Conservation (phyloP, 164 flowering plant species). For the Houttuynia cordata region DNA sequence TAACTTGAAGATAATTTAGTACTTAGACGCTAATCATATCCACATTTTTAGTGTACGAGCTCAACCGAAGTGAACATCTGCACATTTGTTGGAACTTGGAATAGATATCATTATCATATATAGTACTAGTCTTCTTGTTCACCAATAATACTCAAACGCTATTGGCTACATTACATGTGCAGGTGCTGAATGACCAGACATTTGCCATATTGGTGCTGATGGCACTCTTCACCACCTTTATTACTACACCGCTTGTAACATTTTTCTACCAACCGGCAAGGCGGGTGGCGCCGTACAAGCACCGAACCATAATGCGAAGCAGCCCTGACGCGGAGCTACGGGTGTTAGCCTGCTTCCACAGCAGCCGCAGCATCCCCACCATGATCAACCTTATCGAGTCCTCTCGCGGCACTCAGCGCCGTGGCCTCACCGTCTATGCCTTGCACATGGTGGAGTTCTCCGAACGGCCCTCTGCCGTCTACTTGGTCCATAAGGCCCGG, state of each 20-base stretch:
- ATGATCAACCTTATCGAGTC: conserved; percentile 36
- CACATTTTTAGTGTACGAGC: too few species aligned
- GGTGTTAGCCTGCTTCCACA: conserved; percentile 32
- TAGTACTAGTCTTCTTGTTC: too few species aligned
- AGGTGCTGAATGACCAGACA: conserved; percentile 42
- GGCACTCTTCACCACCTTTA: conserved; percentile 52
- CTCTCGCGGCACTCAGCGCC: conserved; percentile 27
- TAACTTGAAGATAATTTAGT: too few species aligned
- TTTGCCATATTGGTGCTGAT: conserved; percentile 41
- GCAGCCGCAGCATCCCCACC: conserved; percentile 33
- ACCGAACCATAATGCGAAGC: conserved; percentile 23
- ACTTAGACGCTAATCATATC: too few species aligned
- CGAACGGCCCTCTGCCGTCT: conserved; percentile 40
- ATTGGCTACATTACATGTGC: neutral
- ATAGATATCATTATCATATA: too few species aligned
- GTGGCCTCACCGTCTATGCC: conserved; percentile 29
- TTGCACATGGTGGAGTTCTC: conserved; percentile 52
- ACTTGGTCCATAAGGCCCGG: conserved; percentile 41
- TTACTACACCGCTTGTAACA: conserved; percentile 40
- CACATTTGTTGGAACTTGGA: too few species aligned
- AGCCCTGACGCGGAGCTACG: conserved; percentile 26
- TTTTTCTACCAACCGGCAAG: conserved; percentile 30
- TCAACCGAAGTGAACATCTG: too few species aligned
- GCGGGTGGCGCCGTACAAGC: conserved; percentile 21
- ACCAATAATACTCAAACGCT: too few species aligned